A percentile compares a stretch with the other conserved stretches of the same genome.
These are phyloP conservation scores for Ascosphaera apis DNA, from an alignment of 2,329 filamentous ascomycete genomes.

Conservation along the genomic window DNA sequence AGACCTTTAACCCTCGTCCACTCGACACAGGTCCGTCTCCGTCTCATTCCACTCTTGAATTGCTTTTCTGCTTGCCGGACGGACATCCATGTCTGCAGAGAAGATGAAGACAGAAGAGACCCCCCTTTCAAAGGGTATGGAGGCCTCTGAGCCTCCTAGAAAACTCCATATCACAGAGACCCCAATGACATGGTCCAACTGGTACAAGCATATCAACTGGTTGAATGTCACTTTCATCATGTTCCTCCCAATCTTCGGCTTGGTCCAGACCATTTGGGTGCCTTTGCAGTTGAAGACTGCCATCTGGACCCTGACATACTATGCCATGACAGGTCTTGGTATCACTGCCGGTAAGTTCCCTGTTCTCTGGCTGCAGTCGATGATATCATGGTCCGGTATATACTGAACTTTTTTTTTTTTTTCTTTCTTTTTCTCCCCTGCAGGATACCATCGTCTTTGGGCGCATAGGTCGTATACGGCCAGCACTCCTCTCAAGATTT, in stretches of 20 bases:
- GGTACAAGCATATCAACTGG: conserved; percentile 89
- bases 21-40: too few species aligned
- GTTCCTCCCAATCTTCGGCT: conserved; percentile 49
- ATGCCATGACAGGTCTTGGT: conserved; percentile 62
- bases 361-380: conserved; percentile 1
- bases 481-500: conserved; percentile 51
- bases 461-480: conserved; percentile 69
- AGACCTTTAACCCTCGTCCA: too few species aligned
- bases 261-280: conserved; percentile 55
- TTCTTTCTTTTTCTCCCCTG: conserved; percentile 10
- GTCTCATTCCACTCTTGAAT: conserved; percentile 2
- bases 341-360: conserved; percentile 45
- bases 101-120: neutral
- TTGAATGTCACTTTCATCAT: conserved; percentile 67
- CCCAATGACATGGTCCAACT: conserved; percentile 59
- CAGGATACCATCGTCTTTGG: conserved; percentile 63
- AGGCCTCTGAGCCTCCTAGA: too few species aligned
- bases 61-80: neutral
- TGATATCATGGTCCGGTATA: too few species aligned
- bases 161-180: conserved; percentile 74
- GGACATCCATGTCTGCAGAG: conserved; percentile 1
- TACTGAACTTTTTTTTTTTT: conserved; percentile 1
- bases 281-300: conserved; percentile 49
- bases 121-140: conserved; percentile 3
- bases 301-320: conserved; percentile 52